Evolutionary conservation across 306 rosid species (phyloP), one percentile per base, ranked within the genome.

Genomic region (Begonia fuchsioides): DNA sequence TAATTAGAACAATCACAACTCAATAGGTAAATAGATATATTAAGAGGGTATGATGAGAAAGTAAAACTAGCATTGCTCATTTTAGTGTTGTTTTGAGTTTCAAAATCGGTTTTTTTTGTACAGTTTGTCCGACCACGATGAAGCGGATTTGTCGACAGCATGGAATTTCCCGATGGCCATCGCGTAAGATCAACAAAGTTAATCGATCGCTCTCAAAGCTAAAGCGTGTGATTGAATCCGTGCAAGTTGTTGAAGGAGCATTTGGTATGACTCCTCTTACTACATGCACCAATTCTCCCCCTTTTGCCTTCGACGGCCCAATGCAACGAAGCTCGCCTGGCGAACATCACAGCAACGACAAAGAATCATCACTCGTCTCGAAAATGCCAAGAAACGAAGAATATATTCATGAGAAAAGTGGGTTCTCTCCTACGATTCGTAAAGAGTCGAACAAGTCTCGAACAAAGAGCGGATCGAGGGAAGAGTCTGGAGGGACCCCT

Each of bases 111-210:
- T 51, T 16, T 20, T 58, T 15, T 1, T 6, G 18, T 32, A 38
- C 86, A 87, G 96, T 87, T 71, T 87, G 96, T 39, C 96, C 96
- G 4, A 87, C 96, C 15, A 87, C 96, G 14, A 83, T 83, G 93
- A 83, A 87, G 72, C 93, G 96, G 48, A 87, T 87, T 15, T 87
- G 94, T 61, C 76, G 96, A 68, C 93, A 78, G 61, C 86, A 87
- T 45, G 94, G 94, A 59, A 87, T 87, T 59, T 78, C 93, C 6
- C 86, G 93, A 41, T 87, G 94, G 96, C 94, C 96, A 1, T 87
- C 96, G 43, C 83, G 94, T 55, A 87, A 87, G 78, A 87, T 87
- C 44, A 80, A 80, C 49, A 87, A 83, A 76, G 88, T 87, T 35
- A 83, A 80, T 52, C 81, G 63, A 50, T 87, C 94, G 43, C 72